Base-by-base conservation (phyloP, 2,329 filamentous ascomycete species). In the Phaeosphaeria sp. region DNA sequence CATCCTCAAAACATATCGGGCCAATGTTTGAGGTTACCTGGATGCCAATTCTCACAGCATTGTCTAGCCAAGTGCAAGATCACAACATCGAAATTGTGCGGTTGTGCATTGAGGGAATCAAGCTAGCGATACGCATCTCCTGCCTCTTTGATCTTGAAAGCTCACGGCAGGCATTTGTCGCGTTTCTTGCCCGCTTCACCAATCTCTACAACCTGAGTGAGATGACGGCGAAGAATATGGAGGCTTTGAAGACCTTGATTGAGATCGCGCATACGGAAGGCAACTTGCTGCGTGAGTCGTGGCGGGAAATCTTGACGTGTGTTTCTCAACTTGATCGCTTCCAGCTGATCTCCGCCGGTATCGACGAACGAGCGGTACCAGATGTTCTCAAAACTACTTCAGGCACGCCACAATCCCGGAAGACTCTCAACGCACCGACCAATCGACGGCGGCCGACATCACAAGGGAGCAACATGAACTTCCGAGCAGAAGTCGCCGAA, bases 11-110 rank as follows among this genome's bases (percentile, higher is more conserved):
- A 68, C 95, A 99, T 75, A 91, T 97, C 49, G 95, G 95, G 0
- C 93, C 95, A 0, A 99, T 99, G 95, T 98, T 99, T 73, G 93
- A 97, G 69, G 93, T 97, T 22, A 96, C 93, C 0, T 99, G 95
- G 95, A 99, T 98, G 94, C 97, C 94, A 9, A 96, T 97, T 77
- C 90, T 99, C 71, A 98, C 94, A 5, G 93, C 93, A 0, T 84
- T 99, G 24, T 97, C 94, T 1, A 93, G 91, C 50, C 91, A 96
- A 66, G 93, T 95, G 75, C 95, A 98, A 68, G 93, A 97, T 73
- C 91, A 96, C 66, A 97, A 97, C 70, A 83, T 97, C 4, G 93
- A 97, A 65, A 91, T 95, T 17, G 93, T 97, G 76, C 92, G 89
- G 73, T 80, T 97, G 6, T 99, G 95, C 71, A 90, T 99, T 70